Evolutionary conservation across 306 rosid genomes (phyloP), one percentile per base, ranked within the genome.

Genomic region (Hippophae tibetana): DNA sequence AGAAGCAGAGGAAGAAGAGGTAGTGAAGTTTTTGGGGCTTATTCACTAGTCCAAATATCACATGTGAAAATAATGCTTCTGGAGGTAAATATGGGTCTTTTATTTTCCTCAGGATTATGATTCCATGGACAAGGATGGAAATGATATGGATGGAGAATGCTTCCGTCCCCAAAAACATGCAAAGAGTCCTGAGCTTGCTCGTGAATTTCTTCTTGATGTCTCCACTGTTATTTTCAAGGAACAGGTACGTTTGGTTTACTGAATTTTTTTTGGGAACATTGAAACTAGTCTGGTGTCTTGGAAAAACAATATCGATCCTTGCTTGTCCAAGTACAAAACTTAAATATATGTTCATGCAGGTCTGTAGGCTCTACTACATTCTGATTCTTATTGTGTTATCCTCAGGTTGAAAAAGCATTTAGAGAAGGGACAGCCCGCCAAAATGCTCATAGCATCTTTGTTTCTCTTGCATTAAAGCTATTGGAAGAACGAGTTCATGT

Each of bases 1-100:
- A 82, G 99, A 93, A 81, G 97, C 97, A 25, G 99, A 93, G 75
- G 99, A 93, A 79, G 99, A 93, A 67, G 99, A 93, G 99, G 99
- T 93, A 77, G 78, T 14, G 44, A 61, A 42, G 52, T 49, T 38
- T 23, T 11, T 62, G 48, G 5, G 38, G 38, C 38, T 31, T 31
- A 4, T 31, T 31, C 38, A 4, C 38, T 31, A 31, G 38, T 31
- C 5, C 38, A 31, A 31, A 31, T 4, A 31, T 31, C 38, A 2
- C 38, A 31, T 31, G 38, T 31, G 4, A 31, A 31, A 31, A 31
- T 31, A 31, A 31, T 65, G 18, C 56, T 65, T 58, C 41, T 53
- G 41, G 60, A 41, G 69, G 58, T 27, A 55, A 55, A 40, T 43
- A 58, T 73, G 61, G 43, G 42, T 66, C 42, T 61, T 54, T 48